phyloP scores from a whole-genome alignment of 2,329 filamentous ascomycete genomes.

The Calcarisporium arbuscula region DNA sequence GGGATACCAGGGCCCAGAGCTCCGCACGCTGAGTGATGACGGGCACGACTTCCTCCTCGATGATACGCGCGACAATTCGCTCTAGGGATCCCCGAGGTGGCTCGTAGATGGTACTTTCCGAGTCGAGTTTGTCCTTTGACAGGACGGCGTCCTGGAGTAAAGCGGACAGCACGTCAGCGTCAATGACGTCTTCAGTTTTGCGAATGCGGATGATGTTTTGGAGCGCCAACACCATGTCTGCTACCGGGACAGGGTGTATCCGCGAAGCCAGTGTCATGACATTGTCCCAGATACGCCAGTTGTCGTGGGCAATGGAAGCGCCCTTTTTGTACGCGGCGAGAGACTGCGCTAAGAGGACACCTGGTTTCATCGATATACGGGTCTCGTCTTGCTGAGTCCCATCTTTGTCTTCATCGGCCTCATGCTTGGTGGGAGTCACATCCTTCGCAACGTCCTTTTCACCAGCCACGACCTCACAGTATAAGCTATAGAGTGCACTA shows the following conservation, averaged over 20 bases:
- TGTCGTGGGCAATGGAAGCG: conserved; percentile 73
- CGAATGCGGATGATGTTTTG: conserved; percentile 71
- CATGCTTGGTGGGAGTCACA: conserved; percentile 9
- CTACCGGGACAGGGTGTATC: conserved; percentile 65
- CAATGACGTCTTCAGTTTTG: conserved; percentile 71
- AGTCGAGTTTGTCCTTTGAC: conserved; percentile 23
- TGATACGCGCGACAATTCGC: conserved; percentile 59
- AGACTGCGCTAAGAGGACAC: conserved; percentile 63
- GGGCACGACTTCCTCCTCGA: conserved; percentile 71
- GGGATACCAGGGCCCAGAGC: conserved; percentile 70
- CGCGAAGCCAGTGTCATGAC: conserved; percentile 81
- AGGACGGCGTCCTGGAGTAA: conserved; percentile 67
- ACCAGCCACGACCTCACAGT: conserved; percentile 43
- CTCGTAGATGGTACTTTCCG: conserved; percentile 23
- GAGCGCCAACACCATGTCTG: conserved; percentile 70
- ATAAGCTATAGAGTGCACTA: conserved; percentile 69
- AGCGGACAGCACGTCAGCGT: conserved; percentile 63
- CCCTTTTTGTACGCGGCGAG: conserved; percentile 83
- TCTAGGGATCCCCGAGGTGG: conserved; percentile 51
- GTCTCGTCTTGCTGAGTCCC: conserved; percentile 16
- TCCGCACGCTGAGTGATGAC: conserved; percentile 74
- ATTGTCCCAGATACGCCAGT: conserved; percentile 95
- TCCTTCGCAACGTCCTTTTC: conserved; percentile 17
- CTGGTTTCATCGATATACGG: conserved; percentile 37
- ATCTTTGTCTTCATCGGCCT: conserved; percentile 23